These are phyloP conservation scores for Elsinoe ampelina DNA, from an alignment of 2,329 filamentous ascomycete genomes.

Conservation along the genomic window DNA sequence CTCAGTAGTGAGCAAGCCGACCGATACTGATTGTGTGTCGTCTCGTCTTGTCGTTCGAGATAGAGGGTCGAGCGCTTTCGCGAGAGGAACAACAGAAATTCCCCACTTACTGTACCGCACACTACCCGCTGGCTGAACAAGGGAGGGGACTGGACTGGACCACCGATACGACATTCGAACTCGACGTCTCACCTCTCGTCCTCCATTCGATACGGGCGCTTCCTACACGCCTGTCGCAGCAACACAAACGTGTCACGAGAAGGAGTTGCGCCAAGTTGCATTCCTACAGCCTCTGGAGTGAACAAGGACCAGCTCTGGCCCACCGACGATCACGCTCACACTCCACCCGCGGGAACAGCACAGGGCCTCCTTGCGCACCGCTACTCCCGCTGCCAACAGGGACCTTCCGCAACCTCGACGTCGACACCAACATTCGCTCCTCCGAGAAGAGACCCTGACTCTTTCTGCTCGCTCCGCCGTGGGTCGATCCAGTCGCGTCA, in stretches of 20 bases:
- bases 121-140: conserved; percentile 6
- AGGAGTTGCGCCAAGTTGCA: conserved; percentile 1
- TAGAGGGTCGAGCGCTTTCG: not conserved
- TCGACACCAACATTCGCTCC: not conserved
- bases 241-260: conserved; percentile 2
- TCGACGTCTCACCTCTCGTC: not conserved
- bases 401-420: not conserved
- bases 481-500: conserved; percentile 6
- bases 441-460: not conserved
- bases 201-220: conserved; percentile 1
- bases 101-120: not conserved
- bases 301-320: conserved; percentile 9
- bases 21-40: not conserved
- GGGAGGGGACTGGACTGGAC: conserved; percentile 1
- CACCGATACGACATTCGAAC: not conserved
- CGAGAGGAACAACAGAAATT: conserved; percentile 1
- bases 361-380: conserved; percentile 12
- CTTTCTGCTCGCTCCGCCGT: not conserved
- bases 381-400: conserved; percentile 5
- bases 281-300: not conserved
- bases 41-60: not conserved
- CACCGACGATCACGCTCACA: conserved; percentile 10
- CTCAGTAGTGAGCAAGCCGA: not conserved
- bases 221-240: not conserved
- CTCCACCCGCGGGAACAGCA: conserved; percentile 8